Evolutionary conservation across 2,329 filamentous ascomycete genomes (phyloP).

Genomic region (Aspergillus sp.): DNA sequence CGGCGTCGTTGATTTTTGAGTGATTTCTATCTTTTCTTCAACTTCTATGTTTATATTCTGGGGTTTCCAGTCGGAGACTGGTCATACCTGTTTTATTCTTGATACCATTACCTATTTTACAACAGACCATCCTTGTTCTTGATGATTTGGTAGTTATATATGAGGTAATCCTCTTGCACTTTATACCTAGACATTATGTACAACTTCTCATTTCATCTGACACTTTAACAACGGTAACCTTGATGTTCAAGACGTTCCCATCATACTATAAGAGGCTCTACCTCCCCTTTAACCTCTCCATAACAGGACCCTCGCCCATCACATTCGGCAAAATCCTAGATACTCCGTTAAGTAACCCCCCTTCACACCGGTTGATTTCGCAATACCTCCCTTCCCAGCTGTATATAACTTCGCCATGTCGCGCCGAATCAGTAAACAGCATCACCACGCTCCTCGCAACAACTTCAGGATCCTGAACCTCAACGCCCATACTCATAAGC

Average conservation of each 20-base stretch:
- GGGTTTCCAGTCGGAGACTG: no score
- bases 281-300: conserved; percentile 11
- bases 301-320: conserved; percentile 13
- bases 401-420: conserved; percentile 56
- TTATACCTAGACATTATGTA: no score
- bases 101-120: background rate
- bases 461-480: conserved; percentile 45
- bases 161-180: no score
- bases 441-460: conserved; percentile 52
- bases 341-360: conserved; percentile 16
- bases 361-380: conserved; percentile 54
- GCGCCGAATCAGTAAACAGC: conserved; percentile 50
- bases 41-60: background rate
- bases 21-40: background rate
- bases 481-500: conserved; percentile 12
- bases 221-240: no score
- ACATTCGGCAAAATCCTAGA: conserved; percentile 8
- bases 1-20: background rate
- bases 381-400: conserved; percentile 48
- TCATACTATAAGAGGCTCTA: background rate
- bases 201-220: no score
- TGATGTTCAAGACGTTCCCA: background rate
- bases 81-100: background rate
- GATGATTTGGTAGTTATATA: no score
- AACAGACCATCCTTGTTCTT: no score